A percentile compares a stretch with the other conserved stretches of the same genome.
Evolutionary conservation across 2,329 filamentous ascomycete species (phyloP).

Genomic region (Trichoderma oligosporum): DNA sequence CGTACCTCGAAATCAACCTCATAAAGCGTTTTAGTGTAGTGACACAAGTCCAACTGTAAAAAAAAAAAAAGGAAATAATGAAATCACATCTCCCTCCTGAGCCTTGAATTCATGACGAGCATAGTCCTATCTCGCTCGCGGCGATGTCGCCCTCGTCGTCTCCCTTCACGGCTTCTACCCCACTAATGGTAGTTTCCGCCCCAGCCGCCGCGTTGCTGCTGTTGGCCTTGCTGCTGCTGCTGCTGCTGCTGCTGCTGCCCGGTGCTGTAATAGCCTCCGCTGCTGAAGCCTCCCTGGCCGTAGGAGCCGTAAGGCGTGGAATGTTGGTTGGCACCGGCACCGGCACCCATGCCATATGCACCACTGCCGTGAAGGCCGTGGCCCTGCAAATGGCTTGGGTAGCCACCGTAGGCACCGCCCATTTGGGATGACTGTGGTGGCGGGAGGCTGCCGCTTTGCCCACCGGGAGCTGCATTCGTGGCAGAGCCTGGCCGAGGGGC

Average conservation of each 20-base stretch:
- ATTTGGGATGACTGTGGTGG: conserved; percentile 55
- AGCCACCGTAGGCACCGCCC: conserved; percentile 50
- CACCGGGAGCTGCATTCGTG: conserved; percentile 49
- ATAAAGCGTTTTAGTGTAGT: conserved; percentile 18
- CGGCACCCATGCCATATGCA: conserved; percentile 53
- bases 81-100: conserved; percentile 6
- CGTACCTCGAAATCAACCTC: conserved; percentile 25
- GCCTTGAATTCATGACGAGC: not conserved
- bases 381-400: conserved; percentile 52
- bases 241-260: conserved; percentile 36
- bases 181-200: conserved; percentile 56
- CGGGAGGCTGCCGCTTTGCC: conserved; percentile 49
- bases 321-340: conserved; percentile 49
- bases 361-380: conserved; percentile 53
- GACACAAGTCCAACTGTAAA: conserved; percentile 20
- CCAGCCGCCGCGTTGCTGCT: conserved; percentile 48
- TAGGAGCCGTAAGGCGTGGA: conserved; percentile 54
- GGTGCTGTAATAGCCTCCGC: conserved; percentile 46
- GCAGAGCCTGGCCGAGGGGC: conserved; percentile 57
- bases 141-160: conserved; percentile 21
- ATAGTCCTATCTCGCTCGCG: conserved; percentile 1
- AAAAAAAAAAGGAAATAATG: conserved; percentile 5
- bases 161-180: conserved; percentile 33
- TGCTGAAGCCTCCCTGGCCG: conserved; percentile 46
- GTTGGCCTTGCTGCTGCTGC: conserved; percentile 33